These are phyloP conservation scores for Plantago elongata DNA, from an alignment of 257 asterid species.

Conservation along the genomic window DNA sequence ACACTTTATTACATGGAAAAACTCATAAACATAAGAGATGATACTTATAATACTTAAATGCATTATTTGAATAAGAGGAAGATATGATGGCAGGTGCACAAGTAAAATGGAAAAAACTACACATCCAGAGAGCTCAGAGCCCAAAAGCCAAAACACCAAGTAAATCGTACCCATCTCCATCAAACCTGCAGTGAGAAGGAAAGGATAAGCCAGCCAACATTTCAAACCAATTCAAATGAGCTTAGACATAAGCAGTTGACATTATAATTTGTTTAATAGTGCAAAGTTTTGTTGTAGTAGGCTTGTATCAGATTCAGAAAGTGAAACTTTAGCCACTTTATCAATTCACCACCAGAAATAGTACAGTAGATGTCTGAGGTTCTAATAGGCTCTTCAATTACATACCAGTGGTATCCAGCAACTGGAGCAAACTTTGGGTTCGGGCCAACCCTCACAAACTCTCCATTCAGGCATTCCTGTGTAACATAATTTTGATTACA, in stretches of 20 bases:
- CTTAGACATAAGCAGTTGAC: neutral
- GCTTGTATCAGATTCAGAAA: neutral
- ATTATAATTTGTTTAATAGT: no score
- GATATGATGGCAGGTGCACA: neutral
- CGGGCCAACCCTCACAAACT: constrained; percentile 95
- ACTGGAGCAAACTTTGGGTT: constrained; percentile 90
- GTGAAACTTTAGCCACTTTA: neutral
- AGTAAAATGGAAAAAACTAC: constrained; percentile 12
- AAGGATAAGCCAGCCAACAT: constrained; percentile 20
- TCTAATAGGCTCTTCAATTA: neutral
- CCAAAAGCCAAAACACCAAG: neutral
- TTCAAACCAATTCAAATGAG: constrained; percentile 16
- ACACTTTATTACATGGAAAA: neutral
- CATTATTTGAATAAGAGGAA: neutral
- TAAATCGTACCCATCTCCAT: constrained; percentile 92
- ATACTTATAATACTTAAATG: neutral
- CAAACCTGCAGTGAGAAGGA: constrained; percentile 72
- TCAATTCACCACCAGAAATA: neutral
- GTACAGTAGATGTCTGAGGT: neutral
- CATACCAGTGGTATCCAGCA: constrained; percentile 94
- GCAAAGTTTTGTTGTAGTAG: neutral
- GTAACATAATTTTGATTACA: constrained; percentile 1
- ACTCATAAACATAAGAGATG: neutral
- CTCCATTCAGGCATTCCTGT: constrained; percentile 96
- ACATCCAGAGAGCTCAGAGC: constrained; percentile 22